phyloP scores from a whole-genome alignment of 305 asterid genomes.

The Rubia occidens region DNA sequence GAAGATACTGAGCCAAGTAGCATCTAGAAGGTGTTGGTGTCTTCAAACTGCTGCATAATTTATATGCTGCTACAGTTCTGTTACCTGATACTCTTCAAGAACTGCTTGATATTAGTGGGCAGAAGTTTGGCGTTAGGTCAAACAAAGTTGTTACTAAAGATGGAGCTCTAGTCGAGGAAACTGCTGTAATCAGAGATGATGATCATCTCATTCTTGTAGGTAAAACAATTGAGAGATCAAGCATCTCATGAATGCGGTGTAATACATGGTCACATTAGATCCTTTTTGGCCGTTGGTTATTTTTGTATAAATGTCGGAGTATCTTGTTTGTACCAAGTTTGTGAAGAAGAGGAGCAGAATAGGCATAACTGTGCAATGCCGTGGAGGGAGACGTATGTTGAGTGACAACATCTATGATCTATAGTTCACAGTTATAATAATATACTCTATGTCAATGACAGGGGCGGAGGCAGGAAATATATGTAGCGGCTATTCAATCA shows the following conservation, averaged over 20 bases:
- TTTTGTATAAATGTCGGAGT: neutral
- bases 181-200: slow-evolving; percentile 57
- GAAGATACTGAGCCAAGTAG: too few relatives aligned
- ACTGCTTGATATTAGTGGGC: slow-evolving; percentile 46
- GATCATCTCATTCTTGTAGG: slow-evolving; percentile 54
- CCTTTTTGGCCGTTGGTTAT: neutral
- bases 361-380: neutral
- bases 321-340: neutral
- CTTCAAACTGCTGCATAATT: too few relatives aligned
- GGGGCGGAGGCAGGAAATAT: too few relatives aligned
- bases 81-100: slow-evolving; percentile 49
- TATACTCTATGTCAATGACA: too few relatives aligned
- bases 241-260: neutral
- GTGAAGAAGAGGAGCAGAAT: neutral
- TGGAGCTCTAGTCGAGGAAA: slow-evolving; percentile 61
- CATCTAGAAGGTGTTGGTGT: too few relatives aligned
- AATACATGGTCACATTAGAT: neutral
- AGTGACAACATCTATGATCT: too few relatives aligned
- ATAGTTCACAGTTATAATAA: too few relatives aligned
- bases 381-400: neutral
- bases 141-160: slow-evolving; percentile 42
- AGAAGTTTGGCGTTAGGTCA: slow-evolving; percentile 41
- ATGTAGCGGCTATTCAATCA: too few relatives aligned
- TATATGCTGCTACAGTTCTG: too few relatives aligned
- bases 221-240: slow-evolving; percentile 8